These are phyloP conservation scores for Hypoxylon subgilvum DNA, from an alignment of 495 filamentous ascomycete genomes.

Conservation along the genomic window DNA sequence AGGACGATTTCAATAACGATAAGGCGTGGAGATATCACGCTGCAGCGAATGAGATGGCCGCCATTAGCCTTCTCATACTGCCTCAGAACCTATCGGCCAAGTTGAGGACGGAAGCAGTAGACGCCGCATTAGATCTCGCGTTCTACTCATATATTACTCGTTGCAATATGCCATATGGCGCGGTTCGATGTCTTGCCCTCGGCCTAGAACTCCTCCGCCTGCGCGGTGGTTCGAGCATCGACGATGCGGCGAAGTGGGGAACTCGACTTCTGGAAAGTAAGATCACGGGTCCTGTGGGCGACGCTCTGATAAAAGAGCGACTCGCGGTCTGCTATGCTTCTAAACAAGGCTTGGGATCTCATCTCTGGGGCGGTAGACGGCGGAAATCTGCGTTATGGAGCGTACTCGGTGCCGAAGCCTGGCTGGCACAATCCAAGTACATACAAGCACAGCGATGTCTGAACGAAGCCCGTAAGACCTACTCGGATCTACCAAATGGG, in stretches of 20 bases:
- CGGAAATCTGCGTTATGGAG: constrained; percentile 92
- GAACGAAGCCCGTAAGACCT: constrained; percentile 71
- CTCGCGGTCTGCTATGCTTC: constrained; percentile 82
- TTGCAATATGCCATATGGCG: constrained; percentile 73
- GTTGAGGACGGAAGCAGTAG: constrained; percentile 75
- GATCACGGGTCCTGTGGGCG: constrained; percentile 73
- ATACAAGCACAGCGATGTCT: constrained; percentile 74
- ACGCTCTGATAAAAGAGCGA: constrained; percentile 81
- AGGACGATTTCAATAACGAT: constrained; percentile 87
- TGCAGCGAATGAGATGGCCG: constrained; percentile 90
- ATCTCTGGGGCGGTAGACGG: constrained; percentile 70
- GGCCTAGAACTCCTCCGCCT: constrained; percentile 81
- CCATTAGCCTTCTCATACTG: constrained; percentile 77
- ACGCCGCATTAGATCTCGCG: constrained; percentile 84
- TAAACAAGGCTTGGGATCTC: constrained; percentile 66
- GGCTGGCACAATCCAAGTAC: constrained; percentile 73
- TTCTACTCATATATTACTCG: constrained; percentile 90
- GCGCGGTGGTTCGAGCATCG: constrained; percentile 76
- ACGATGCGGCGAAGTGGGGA: constrained; percentile 88
- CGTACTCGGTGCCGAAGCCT: constrained; percentile 79
- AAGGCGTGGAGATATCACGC: constrained; percentile 97
- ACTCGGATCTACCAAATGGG: constrained; percentile 63
- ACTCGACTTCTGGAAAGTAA: constrained; percentile 77
- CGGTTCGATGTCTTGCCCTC: constrained; percentile 76
- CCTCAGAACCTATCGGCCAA: constrained; percentile 73